Evolutionary conservation across 352 stramenopile genomes (phyloP).

Genomic region (Globisporangium okanoganense): DNA sequence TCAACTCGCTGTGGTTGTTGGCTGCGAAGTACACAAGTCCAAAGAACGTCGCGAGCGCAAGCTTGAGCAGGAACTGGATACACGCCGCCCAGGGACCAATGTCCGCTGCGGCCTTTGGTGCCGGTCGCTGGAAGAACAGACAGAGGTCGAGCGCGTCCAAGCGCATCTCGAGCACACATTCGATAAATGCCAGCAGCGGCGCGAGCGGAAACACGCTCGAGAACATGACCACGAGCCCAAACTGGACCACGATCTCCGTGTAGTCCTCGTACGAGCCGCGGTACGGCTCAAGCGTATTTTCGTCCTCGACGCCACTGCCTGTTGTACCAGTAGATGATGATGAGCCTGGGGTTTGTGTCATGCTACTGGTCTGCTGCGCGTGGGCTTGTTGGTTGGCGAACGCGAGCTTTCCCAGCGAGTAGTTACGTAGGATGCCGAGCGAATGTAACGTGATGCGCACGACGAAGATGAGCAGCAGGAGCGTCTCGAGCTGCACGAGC

Average conservation of each 20-base stretch:
- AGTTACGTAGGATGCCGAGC: constrained; percentile 13
- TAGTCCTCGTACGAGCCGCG: constrained; percentile 36
- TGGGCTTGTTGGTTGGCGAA: neutral
- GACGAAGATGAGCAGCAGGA: constrained; percentile 32
- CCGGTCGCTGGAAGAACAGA: constrained; percentile 33
- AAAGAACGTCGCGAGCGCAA: constrained; percentile 26
- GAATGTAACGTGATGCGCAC: constrained; percentile 22
- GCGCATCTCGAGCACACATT: constrained; percentile 35
- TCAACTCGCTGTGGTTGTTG: constrained; percentile 20
- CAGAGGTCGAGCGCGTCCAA: constrained; percentile 43
- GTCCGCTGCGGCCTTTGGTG: constrained; percentile 21
- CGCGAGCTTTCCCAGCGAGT: neutral
- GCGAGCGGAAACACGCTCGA: constrained; percentile 34
- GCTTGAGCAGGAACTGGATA: constrained; percentile 26
- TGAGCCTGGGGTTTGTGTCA: neutral
- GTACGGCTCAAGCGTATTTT: constrained; percentile 22
- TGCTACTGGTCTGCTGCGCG: neutral
- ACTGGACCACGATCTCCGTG: constrained; percentile 33
- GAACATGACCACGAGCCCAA: constrained; percentile 45
- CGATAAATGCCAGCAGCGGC: constrained; percentile 35
- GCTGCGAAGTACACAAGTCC: constrained; percentile 31
- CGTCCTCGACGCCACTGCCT: constrained; percentile 9
- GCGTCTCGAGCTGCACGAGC: constrained; percentile 39
- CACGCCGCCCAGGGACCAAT: constrained; percentile 35
- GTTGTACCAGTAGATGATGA: neutral